phyloP scores from a whole-genome alignment of 805 yeast species.

The Ogataea nakhonphanomensis region DNA sequence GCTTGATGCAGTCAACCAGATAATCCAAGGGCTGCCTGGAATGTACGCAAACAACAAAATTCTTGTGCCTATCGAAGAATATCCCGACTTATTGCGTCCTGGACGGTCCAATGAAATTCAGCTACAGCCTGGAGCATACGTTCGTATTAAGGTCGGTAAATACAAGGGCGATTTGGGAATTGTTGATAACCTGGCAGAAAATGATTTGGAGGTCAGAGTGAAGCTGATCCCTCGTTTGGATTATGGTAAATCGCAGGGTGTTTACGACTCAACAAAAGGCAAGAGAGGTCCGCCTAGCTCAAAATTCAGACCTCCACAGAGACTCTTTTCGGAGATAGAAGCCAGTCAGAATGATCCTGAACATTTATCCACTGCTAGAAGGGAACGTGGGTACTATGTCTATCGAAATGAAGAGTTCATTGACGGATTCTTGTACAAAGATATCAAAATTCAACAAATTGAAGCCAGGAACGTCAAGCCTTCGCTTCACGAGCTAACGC shows the following conservation, averaged over 20 bases:
- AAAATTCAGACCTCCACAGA: conserved; percentile 76
- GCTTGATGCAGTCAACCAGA: conserved; percentile 86
- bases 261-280: conserved; percentile 25
- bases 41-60: conserved; percentile 69
- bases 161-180: conserved; percentile 91
- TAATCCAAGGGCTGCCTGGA: conserved; percentile 86
- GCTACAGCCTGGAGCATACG: conserved; percentile 87
- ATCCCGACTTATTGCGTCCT: conserved; percentile 88
- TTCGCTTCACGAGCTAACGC: conserved; percentile 79
- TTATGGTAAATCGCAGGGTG: conserved; percentile 60
- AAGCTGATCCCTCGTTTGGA: conserved; percentile 91
- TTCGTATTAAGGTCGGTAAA: conserved; percentile 84
- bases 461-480: conserved; percentile 82
- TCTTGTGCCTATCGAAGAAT: conserved; percentile 91
- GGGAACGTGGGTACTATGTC: conserved; percentile 57
- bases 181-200: conserved; percentile 89
- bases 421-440: conserved; percentile 84
- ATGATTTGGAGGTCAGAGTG: conserved; percentile 92
- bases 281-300: conserved; percentile 49
- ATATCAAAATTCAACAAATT: conserved; percentile 76
- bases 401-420: conserved; percentile 86
- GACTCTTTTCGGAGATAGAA: conserved; percentile 83
- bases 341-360: conserved; percentile 82
- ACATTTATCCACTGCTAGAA: conserved; percentile 57
- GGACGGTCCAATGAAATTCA: conserved; percentile 84